These are phyloP conservation scores for Wallacemonas sp. DNA, from an alignment of 208 protist genomes.

Conservation along the genomic window DNA sequence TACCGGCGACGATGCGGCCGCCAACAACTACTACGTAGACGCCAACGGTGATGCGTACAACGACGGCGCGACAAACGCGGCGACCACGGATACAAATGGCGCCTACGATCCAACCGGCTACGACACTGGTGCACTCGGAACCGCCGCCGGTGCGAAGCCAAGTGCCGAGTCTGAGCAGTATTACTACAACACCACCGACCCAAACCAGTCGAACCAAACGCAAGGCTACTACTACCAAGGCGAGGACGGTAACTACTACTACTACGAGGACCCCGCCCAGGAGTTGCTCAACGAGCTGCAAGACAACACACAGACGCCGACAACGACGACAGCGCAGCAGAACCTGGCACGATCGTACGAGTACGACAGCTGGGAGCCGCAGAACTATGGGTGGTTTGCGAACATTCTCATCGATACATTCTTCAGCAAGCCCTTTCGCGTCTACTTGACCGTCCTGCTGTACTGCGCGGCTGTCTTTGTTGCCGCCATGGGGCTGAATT, in stretches of 20 bases:
- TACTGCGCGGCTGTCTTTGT: constrained; percentile 68
- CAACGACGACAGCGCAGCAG: constrained; percentile 25
- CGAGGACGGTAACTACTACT: constrained; percentile 78
- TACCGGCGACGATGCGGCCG: background rate
- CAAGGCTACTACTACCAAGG: constrained; percentile 81
- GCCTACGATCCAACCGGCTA: constrained; percentile 5
- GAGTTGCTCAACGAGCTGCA: constrained; percentile 24
- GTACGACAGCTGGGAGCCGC: constrained; percentile 78
- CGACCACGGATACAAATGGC: constrained; percentile 14
- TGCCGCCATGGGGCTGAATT: constrained; percentile 57
- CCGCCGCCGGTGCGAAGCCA: constrained; percentile 6
- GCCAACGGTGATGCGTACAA: constrained; percentile 15
- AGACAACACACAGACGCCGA: constrained; percentile 25
- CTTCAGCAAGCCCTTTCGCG: constrained; percentile 55
- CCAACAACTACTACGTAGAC: constrained; percentile 17
- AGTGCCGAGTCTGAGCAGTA: background rate
- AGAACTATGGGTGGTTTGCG: constrained; percentile 65
- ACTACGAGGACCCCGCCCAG: constrained; percentile 46
- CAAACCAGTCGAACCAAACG: constrained; percentile 14
- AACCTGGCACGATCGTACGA: constrained; percentile 68
- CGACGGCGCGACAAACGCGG: constrained; percentile 6
- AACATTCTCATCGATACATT: constrained; percentile 84
- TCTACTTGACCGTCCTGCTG: constrained; percentile 83
- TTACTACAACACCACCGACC: constrained; percentile 13
- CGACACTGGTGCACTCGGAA: background rate